Percentiles rank a stretch among this genome's conserved stretches.
Evolutionary conservation across 805 yeast genomes (phyloP).

Genomic region (Ogataea nakhonphanomensis): DNA sequence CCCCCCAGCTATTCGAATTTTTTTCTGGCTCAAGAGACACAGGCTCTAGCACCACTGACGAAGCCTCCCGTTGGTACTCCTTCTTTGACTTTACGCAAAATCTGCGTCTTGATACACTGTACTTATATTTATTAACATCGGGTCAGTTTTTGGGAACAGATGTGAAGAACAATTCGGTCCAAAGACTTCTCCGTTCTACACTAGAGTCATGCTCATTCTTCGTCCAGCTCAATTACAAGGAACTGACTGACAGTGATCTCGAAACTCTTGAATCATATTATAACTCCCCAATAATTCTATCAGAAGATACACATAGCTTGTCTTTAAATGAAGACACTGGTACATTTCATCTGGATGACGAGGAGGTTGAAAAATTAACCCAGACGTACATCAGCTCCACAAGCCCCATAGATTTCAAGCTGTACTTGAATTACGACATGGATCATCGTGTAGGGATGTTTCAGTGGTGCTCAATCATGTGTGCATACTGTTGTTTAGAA

Average conservation of each 20-base stretch:
- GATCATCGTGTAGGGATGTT: constrained; percentile 33
- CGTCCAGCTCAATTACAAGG: constrained; percentile 20
- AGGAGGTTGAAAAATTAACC: constrained; percentile 13
- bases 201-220: constrained; percentile 23
- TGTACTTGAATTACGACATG: constrained; percentile 23
- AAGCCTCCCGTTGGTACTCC: constrained; percentile 24
- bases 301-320: constrained; percentile 8
- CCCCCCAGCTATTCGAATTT: constrained; percentile 12
- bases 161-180: constrained; percentile 16
- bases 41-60: constrained; percentile 4
- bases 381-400: not conserved
- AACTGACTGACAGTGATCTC: constrained; percentile 16
- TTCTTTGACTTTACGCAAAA: constrained; percentile 29
- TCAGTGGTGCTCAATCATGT: constrained; percentile 28
- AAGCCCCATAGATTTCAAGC: constrained; percentile 12
- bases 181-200: constrained; percentile 16
- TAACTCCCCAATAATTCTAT: constrained; percentile 20
- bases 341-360: constrained; percentile 12
- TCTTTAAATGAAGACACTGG: constrained; percentile 5
- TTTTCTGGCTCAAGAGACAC: constrained; percentile 1
- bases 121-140: constrained; percentile 35
- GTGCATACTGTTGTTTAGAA: constrained; percentile 26
- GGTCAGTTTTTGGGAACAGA: constrained; percentile 21
- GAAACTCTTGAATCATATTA: constrained; percentile 19
- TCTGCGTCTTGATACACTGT: constrained; percentile 34